Conservation (phyloP, 75 land plant genomes). For the Cryptomeria japonica region DNA sequence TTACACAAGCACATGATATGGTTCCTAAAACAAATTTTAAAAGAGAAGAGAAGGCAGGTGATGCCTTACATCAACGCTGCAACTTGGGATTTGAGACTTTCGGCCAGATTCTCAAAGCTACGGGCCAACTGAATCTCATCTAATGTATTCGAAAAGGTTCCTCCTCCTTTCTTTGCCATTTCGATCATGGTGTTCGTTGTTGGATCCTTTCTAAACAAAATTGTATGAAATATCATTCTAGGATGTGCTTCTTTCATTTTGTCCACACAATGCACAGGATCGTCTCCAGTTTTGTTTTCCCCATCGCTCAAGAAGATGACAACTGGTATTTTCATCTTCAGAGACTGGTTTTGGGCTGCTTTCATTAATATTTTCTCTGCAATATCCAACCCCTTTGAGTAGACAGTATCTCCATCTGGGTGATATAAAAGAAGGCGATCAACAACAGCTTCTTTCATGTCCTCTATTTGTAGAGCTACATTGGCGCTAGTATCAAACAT, state of each 20-base stretch:
- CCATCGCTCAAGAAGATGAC: constrained; percentile 32
- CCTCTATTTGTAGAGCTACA: not conserved
- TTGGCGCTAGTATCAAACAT: not conserved
- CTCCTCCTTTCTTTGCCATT: too few relatives aligned
- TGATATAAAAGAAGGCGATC: constrained; percentile 9
- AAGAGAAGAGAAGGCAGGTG: too few relatives aligned
- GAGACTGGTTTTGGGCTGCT: constrained; percentile 8
- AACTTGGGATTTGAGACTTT: constrained; percentile 19
- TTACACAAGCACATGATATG: too few relatives aligned
- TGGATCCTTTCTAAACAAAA: constrained; percentile 19
- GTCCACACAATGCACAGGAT: constrained; percentile 11
- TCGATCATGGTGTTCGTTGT: not conserved
- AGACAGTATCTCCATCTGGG: constrained; percentile 23
- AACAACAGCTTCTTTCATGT: not conserved
- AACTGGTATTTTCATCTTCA: constrained; percentile 13
- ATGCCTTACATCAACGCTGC: constrained; percentile 10
- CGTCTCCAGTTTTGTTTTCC: constrained; percentile 14
- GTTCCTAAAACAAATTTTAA: too few relatives aligned
- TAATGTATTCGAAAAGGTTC: too few relatives aligned
- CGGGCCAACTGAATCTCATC: constrained; percentile 7
- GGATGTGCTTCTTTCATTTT: constrained; percentile 15
- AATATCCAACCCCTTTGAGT: constrained; percentile 7
- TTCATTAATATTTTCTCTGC: not conserved
- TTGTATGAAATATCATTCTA: constrained; percentile 24
- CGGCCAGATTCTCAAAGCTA: constrained; percentile 20